phyloP scores from a whole-genome alignment of 345 rosid genomes.

The Linum lewisii region DNA sequence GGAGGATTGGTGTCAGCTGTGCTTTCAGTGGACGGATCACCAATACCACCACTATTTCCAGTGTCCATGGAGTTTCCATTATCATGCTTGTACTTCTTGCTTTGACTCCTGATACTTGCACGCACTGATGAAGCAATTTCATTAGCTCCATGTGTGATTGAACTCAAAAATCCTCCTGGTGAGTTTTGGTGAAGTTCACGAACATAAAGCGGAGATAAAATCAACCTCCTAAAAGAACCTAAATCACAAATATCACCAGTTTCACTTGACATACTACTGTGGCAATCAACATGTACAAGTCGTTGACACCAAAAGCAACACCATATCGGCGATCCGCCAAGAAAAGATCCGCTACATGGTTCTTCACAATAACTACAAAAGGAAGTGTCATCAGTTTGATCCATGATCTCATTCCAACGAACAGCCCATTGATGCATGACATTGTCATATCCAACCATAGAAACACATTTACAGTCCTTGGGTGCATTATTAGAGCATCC shows the following conservation, averaged over 20 bases:
- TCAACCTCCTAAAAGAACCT: conserved; percentile 69
- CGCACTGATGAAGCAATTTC: conserved; percentile 90
- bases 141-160: conserved; percentile 96
- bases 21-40: conserved; percentile 52
- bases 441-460: conserved; percentile 71
- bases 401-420: conserved; percentile 79
- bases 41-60: conserved; percentile 38
- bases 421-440: conserved; percentile 92
- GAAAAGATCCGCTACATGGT: conserved; percentile 82
- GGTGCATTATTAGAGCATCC: conserved; percentile 61
- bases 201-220: conserved; percentile 81
- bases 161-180: conserved; percentile 69
- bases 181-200: conserved; percentile 50
- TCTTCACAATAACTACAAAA: conserved; percentile 90
- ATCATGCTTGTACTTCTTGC: conserved; percentile 67
- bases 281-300: conserved; percentile 93
- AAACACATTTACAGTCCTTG: conserved; percentile 80
- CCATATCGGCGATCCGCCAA: conserved; percentile 95
- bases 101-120: conserved; percentile 83
- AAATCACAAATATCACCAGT: conserved; percentile 83
- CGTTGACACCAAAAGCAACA: conserved; percentile 99
- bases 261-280: conserved; percentile 61
- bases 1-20: conserved; percentile 40
- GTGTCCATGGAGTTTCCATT: conserved; percentile 52
- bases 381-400: conserved; percentile 68